Evolutionary conservation across 495 filamentous ascomycete genomes (phyloP).

Genomic region (Xylaria castorea): DNA sequence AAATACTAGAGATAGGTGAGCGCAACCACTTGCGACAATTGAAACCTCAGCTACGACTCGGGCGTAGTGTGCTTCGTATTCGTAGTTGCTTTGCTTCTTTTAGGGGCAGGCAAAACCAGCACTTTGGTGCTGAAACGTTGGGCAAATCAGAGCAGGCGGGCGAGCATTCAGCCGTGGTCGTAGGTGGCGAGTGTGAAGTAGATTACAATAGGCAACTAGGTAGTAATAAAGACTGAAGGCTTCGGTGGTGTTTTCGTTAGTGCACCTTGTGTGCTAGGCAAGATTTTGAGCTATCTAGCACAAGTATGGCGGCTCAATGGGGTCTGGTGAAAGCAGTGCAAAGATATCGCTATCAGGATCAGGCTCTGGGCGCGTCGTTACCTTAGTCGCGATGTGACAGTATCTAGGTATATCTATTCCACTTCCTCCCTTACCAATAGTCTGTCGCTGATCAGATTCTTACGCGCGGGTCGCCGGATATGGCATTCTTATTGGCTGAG

Average conservation of each 20-base stretch:
- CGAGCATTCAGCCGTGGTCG: slow-evolving; percentile 4
- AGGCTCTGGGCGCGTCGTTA: slow-evolving; percentile 25
- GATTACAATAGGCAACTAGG: neutral
- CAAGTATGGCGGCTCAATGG: neutral
- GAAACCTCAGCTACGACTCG: neutral
- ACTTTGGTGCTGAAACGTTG: neutral
- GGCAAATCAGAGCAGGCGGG: neutral
- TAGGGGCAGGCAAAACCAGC: neutral
- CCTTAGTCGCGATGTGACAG: slow-evolving; percentile 22
- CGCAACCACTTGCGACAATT: slow-evolving; percentile 12
- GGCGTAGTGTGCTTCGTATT: neutral
- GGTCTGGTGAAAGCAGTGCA: neutral
- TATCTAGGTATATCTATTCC: neutral
- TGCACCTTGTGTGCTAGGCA: neutral
- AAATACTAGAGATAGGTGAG: neutral
- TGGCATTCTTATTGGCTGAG: slow-evolving; percentile 8
- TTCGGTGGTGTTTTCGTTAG: neutral
- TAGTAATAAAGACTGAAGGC: neutral
- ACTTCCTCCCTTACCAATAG: neutral
- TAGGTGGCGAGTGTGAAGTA: neutral
- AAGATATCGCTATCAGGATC: neutral
- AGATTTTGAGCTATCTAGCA: neutral
- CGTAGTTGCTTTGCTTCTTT: neutral
- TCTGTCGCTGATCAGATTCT: slow-evolving; percentile 10
- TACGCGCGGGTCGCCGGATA: slow-evolving; percentile 5